phyloP scores from a whole-genome alignment of 352 stramenopile species.

The Globisporangium uncinulatum region DNA sequence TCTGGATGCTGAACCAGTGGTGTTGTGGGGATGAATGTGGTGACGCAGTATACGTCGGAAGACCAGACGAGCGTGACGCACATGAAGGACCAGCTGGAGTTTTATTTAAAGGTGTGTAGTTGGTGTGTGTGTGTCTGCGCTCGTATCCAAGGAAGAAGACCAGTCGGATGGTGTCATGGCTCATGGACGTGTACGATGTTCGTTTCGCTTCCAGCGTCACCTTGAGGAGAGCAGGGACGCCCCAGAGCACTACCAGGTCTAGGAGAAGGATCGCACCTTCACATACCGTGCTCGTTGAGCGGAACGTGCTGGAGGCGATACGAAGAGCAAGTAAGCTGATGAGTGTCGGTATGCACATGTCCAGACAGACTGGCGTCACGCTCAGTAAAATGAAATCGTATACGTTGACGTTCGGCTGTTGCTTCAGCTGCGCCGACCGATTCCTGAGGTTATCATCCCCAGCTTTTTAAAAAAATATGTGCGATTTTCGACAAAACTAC shows the following conservation, averaged over 20 bases:
- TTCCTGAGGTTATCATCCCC: no score
- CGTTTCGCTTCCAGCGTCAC: conserved; percentile 24
- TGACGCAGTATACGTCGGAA: conserved; percentile 42
- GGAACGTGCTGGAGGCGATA: not conserved
- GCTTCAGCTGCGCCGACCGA: no score
- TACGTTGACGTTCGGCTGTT: no score
- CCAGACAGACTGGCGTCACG: no score
- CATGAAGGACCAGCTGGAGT: conserved; percentile 81
- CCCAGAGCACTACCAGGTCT: conserved; percentile 12
- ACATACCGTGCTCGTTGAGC: not conserved
- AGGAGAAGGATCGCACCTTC: not conserved
- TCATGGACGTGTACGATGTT: conserved; percentile 9
- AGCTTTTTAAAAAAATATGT: no score
- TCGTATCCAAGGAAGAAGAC: not conserved
- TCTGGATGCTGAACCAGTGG: not conserved
- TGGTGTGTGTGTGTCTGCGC: not conserved
- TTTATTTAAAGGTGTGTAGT: conserved; percentile 85
- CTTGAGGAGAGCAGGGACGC: conserved; percentile 16
- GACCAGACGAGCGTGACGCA: conserved; percentile 47
- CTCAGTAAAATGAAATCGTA: not conserved
- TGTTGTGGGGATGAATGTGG: not conserved
- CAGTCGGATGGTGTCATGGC: no score
- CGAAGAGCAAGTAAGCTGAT: not conserved
- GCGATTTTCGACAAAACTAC: no score
- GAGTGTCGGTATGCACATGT: no score